phyloP scores from a whole-genome alignment of 2,329 filamentous ascomycete genomes.

The Cladosporium sp. region DNA sequence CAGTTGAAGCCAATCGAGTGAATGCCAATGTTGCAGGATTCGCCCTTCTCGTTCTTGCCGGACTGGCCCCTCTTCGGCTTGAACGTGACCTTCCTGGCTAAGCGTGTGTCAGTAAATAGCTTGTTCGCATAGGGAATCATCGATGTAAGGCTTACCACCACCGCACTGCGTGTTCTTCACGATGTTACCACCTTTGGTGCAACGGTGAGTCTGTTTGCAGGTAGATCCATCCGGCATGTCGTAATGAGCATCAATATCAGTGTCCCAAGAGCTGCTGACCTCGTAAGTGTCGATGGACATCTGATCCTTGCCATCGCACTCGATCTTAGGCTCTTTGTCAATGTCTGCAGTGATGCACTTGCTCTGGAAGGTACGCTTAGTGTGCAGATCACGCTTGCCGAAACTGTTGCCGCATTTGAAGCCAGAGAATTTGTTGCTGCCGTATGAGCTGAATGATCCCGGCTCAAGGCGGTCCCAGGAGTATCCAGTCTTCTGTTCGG shows the following conservation, averaged over 20 bases:
- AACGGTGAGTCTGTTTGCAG: conserved; percentile 73
- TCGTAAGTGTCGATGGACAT: conserved; percentile 76
- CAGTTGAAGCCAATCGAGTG: conserved; percentile 75
- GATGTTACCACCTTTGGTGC: conserved; percentile 61
- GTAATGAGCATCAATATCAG: conserved; percentile 80
- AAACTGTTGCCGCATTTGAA: conserved; percentile 63
- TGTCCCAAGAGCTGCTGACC: conserved; percentile 68
- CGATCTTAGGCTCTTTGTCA: conserved; percentile 38
- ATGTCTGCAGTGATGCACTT: conserved; percentile 43
- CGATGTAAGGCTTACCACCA: conserved; percentile 44
- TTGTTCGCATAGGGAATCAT: not conserved
- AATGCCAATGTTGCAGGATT: conserved; percentile 65
- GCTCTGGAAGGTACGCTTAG: conserved; percentile 40
- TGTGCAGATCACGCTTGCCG: conserved; percentile 53
- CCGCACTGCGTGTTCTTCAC: conserved; percentile 86
- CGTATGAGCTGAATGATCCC: conserved; percentile 62
- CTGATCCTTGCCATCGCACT: conserved; percentile 47
- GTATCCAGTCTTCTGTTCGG: conserved; percentile 65
- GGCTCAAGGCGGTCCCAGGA: conserved; percentile 61
- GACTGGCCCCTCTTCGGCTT: conserved; percentile 36
- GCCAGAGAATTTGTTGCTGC: conserved; percentile 68
- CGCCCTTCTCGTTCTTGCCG: conserved; percentile 45
- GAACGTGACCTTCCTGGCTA: conserved; percentile 73
- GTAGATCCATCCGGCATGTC: conserved; percentile 74
- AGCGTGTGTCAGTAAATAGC: not conserved